Evolutionary conservation across 371 early-diverging fungal species (phyloP).

Genomic region (Lichtheimia hyalospora): DNA sequence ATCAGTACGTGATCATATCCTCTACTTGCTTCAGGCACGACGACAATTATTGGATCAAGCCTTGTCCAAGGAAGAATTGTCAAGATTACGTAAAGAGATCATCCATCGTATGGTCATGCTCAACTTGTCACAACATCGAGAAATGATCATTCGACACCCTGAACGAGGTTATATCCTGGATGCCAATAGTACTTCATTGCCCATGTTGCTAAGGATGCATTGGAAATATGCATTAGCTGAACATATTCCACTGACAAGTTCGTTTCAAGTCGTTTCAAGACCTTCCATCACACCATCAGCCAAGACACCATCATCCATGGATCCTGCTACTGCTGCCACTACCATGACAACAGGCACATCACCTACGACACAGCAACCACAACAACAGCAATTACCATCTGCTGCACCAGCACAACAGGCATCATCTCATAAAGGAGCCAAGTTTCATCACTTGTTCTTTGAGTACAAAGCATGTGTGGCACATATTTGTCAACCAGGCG

Average conservation of each 20-base stretch:
- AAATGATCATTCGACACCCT: constrained; percentile 65
- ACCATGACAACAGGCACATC: not conserved
- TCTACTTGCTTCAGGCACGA: constrained; percentile 63
- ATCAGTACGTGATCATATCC: constrained; percentile 55
- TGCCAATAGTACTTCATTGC: constrained; percentile 55
- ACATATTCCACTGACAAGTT: constrained; percentile 14
- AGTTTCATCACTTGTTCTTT: constrained; percentile 56
- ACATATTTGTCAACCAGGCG: constrained; percentile 64
- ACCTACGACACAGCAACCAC: not conserved
- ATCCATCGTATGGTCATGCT: constrained; percentile 58
- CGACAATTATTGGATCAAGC: constrained; percentile 69
- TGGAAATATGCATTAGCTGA: constrained; percentile 40
- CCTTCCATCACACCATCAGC: constrained; percentile 8
- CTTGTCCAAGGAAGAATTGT: constrained; percentile 61
- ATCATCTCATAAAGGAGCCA: constrained; percentile 30
- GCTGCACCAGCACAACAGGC: constrained; percentile 7
- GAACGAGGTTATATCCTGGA: constrained; percentile 64
- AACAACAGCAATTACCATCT: constrained; percentile 5
- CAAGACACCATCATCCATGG: no score
- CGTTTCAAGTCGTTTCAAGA: constrained; percentile 5
- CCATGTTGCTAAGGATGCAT: constrained; percentile 60
- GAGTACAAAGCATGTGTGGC: constrained; percentile 69
- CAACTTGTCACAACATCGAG: constrained; percentile 55
- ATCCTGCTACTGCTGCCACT: no score
- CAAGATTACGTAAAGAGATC: constrained; percentile 57